Base-by-base conservation (phyloP, 306 rosid genomes). In the Vigna reflexopilosa region DNA sequence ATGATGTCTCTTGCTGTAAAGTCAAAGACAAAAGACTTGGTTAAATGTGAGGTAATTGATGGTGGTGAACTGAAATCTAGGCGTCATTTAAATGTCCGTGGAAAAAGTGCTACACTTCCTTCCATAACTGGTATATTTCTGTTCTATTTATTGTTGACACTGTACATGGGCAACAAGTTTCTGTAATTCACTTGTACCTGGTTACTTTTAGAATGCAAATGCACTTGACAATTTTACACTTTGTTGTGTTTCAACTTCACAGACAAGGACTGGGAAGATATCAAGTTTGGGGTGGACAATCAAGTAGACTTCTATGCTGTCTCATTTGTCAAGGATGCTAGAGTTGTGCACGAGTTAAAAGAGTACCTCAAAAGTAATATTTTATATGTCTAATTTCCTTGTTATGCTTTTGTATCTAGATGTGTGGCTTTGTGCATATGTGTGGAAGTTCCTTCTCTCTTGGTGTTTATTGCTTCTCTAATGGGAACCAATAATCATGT, bases 261-360 rank as follows among this genome's bases (percentile, higher is more conserved):
- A 95, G 98, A 92, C 51, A 95, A 92, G 78, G 98, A 95, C 67
- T 95, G 98, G 98, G 98, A 92, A 77, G 98, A 95, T 89, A 95
- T 95, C 86, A 92, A 91, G 83, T 95, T 95, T 78, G 98, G 98
- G 77, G 98, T 95, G 73, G 98, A 95, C 83, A 95, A 92, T 82
- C 88, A 86, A 86, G 98, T 95, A 63, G 98, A 95, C 82, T 95
- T 91, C 80, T 95, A 91, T 82, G 98, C 98, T 62, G 93, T 95
- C 81, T 95, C 98, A 65, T 95, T 95, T 73, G 98, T 95, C 26
- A 95, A 95, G 83, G 97, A 85, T 78, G 96, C 97, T 72, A 86
- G 87, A 82, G 98, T 95, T 83, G 97, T 95, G 75, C 83, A 89
- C 50, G 98, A 89, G 91, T 89, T 95, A 84, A 92, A 95, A 80